These are phyloP conservation scores for Lycium ferocissimum DNA, from an alignment of 257 asterid genomes.

Conservation along the genomic window DNA sequence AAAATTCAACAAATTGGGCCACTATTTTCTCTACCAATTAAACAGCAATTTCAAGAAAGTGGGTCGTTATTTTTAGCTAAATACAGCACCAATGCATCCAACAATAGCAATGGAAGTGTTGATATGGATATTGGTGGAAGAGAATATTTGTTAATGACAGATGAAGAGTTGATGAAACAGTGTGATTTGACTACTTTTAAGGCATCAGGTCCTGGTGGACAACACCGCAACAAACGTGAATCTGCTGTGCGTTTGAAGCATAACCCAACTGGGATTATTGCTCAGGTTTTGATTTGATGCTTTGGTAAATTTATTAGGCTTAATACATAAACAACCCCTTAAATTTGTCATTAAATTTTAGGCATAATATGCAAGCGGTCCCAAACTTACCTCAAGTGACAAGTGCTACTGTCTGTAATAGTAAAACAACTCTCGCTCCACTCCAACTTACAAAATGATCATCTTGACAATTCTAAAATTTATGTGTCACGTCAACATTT, in stretches of 20 bases:
- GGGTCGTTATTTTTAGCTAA: slow-evolving; percentile 40
- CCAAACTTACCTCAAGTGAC: too few species aligned
- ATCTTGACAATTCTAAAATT: too few species aligned
- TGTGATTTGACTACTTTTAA: slow-evolving; percentile 87
- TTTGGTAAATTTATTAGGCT: background rate
- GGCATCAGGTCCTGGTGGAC: slow-evolving; percentile 97
- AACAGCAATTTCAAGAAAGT: slow-evolving; percentile 26
- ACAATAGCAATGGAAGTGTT: slow-evolving; percentile 31
- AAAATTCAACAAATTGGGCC: slow-evolving; percentile 30
- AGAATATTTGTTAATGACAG: slow-evolving; percentile 69
- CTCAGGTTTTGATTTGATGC: slow-evolving; percentile 60
- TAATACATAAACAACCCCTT: too few species aligned
- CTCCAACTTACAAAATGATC: too few species aligned
- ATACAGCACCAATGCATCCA: slow-evolving; percentile 33
- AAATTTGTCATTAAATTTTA: too few species aligned
- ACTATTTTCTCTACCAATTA: slow-evolving; percentile 30
- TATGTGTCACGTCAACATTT: too few species aligned
- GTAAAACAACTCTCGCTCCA: too few species aligned
- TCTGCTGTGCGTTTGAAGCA: slow-evolving; percentile 98
- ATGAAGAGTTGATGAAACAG: slow-evolving; percentile 83
- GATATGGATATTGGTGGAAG: slow-evolving; percentile 47
- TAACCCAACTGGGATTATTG: slow-evolving; percentile 79
- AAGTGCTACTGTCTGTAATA: too few species aligned
- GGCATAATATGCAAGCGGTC: too few species aligned
- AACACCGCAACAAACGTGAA: slow-evolving; percentile 98